Evolutionary conservation across 1,284 basidiomycete species (phyloP), one percentile per base, ranked within the genome.

Genomic region (Rhodofomes roseus): DNA sequence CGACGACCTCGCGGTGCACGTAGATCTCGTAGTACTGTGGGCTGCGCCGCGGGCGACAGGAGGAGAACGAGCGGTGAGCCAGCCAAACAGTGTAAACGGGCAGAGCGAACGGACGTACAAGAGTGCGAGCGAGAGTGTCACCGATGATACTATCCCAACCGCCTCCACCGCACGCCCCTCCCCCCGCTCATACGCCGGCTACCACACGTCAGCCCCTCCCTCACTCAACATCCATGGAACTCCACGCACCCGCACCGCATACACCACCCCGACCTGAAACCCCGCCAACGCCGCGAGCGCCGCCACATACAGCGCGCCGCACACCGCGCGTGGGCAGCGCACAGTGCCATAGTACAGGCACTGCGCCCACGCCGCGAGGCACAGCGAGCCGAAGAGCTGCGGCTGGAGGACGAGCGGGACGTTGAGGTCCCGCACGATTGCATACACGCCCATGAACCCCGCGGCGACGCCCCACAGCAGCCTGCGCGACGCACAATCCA

Each of bases 351-450:
- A 92, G 67, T 87, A 82, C 54, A 84, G 76, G 63, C 87, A 90
- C 80, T 88, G 86, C 0, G 78, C 81, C 85, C 87, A 91, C 0
- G 86, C 87, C 18, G 88, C 61, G 12, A 87, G 76, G 2, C 81
- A 77, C 25, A 93, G 74, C n/a, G 79, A 74, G 0, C 83, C 83
- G 66, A 93, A 91, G 0, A 88, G 69, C 66, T 93, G 91, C 2
- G 91, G 90, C 69, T 94, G 91, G 1, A 89, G 62, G 51, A 88
- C 85, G 36, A 92, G 80, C 1, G 91, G 90, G 31, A 93, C 82
- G 67, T 88, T 92, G 57, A 92, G 76, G 61, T 85, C 74, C 67
- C 89, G 85, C 0, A 86, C 76, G 53, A 93, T 80, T 25, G 77
- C 77, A 66, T 93, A 94, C 11, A 85, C 79, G 20, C 88, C 90